Conservation (phyloP, 495 filamentous ascomycete genomes). For the Annulohypoxylon nitens region DNA sequence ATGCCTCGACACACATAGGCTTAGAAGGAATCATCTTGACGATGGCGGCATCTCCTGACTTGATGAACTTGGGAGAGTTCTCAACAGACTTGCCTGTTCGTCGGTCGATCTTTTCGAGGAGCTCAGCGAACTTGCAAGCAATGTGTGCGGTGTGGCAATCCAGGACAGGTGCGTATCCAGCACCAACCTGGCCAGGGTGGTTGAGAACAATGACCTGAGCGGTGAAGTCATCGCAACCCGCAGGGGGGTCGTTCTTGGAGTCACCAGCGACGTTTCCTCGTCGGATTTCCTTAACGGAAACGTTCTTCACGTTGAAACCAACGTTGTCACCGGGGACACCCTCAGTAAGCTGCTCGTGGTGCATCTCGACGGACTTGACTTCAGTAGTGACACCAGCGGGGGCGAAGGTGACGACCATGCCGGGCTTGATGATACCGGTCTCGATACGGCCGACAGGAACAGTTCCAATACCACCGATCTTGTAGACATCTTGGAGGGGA, state of each 20-base stretch:
- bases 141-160: slow-evolving; percentile 99
- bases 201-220: slow-evolving; percentile 99
- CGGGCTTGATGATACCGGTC: slow-evolving; percentile 97
- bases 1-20: slow-evolving; percentile 99
- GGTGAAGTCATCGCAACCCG: slow-evolving; percentile 91
- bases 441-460: slow-evolving; percentile 99
- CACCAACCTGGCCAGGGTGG: slow-evolving; percentile 99
- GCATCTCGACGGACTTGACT: slow-evolving; percentile 99
- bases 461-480: slow-evolving; percentile 99
- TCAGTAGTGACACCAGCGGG: slow-evolving; percentile 99
- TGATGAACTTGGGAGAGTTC: slow-evolving; percentile 95
- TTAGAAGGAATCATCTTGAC: slow-evolving; percentile 99
- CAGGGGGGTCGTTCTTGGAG: slow-evolving; percentile 99
- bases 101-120: slow-evolving; percentile 99
- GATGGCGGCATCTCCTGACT: slow-evolving; percentile 99
- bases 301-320: slow-evolving; percentile 99
- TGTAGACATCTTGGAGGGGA: slow-evolving; percentile 99
- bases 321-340: slow-evolving; percentile 99
- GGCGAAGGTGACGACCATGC: slow-evolving; percentile 97
- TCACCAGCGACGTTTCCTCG: slow-evolving; percentile 99
- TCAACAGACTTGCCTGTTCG: slow-evolving; percentile 99
- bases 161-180: slow-evolving; percentile 97
- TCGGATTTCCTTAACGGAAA: slow-evolving; percentile 99
- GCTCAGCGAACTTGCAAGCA: slow-evolving; percentile 99
- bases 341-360: slow-evolving; percentile 98